Conservation (phyloP, 108 stramenopile genomes). For the Hondaea fermentalgiana region DNA sequence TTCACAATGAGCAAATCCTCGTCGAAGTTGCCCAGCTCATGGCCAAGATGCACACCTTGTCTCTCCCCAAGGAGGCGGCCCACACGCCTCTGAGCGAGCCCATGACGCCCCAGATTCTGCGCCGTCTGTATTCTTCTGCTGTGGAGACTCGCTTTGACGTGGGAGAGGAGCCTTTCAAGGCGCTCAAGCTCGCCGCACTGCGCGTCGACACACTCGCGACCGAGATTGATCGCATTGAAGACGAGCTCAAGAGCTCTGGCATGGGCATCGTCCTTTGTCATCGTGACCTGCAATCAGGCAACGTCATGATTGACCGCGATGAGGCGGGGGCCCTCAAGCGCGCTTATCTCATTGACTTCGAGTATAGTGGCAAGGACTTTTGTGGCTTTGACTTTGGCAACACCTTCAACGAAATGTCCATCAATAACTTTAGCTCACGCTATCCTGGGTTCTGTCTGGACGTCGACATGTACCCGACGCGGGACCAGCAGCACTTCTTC, state of each 20-base stretch:
- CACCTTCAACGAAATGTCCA: conserved; percentile 9
- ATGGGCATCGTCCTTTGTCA: neutral
- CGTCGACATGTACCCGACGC: neutral
- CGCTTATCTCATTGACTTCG: conserved; percentile 1
- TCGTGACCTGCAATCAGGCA: neutral
- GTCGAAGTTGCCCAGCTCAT: neutral
- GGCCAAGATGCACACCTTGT: neutral
- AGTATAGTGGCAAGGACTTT: conserved; percentile 5
- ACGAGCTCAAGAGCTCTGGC: neutral
- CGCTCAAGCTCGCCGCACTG: neutral
- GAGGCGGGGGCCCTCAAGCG: neutral
- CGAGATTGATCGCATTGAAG: neutral
- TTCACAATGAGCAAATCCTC: neutral
- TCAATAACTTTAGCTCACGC: neutral
- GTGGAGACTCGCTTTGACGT: neutral
- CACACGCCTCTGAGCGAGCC: neutral
- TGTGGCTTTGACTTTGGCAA: conserved; percentile 7
- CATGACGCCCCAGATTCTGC: neutral
- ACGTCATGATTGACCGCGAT: neutral
- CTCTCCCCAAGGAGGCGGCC: neutral
- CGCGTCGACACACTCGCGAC: neutral
- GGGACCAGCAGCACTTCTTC: neutral
- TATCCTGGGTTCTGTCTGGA: neutral
- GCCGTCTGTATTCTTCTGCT: neutral
- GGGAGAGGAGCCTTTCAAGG: neutral